Percentiles rank a stretch among this genome's conserved stretches.
phyloP scores from a whole-genome alignment of 306 rosid species.

The Begonia masoniana region DNA sequence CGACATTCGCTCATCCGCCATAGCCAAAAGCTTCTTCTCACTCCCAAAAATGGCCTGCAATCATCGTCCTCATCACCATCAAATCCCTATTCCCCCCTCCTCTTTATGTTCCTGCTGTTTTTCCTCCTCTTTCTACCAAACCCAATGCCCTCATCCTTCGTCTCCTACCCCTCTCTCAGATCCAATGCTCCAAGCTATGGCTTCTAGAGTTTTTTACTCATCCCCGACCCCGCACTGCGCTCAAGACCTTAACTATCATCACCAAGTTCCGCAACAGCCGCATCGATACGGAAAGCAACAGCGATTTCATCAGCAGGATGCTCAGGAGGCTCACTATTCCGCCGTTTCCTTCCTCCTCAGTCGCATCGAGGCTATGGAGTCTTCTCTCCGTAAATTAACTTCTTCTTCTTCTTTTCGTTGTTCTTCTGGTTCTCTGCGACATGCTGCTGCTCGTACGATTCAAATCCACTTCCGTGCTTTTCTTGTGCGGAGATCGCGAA shows the following conservation, averaged over 20 bases:
- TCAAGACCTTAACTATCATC: conserved; percentile 10
- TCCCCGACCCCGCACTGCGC: conserved; percentile 13
- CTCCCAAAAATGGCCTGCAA: conserved; percentile 45
- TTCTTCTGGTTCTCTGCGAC: conserved; percentile 36
- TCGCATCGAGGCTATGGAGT: conserved; percentile 82
- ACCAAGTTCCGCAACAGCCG: conserved; percentile 12
- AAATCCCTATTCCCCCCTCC: conserved; percentile 11
- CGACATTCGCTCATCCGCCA: too few species aligned
- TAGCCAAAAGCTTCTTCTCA: too few species aligned
- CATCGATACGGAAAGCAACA: conserved; percentile 7
- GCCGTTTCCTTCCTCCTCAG: conserved; percentile 38
- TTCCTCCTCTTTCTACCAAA: conserved; percentile 15
- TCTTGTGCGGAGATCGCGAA: conserved; percentile 75
- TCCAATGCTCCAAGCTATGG: conserved; percentile 12
- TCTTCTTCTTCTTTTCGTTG: conserved; percentile 1
- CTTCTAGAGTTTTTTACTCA: conserved; percentile 4
- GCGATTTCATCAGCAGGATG: neutral
- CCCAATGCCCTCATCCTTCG: conserved; percentile 10
- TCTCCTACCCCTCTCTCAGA: conserved; percentile 22
- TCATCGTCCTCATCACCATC: conserved; percentile 16
- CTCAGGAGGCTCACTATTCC: conserved; percentile 15
- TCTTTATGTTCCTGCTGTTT: conserved; percentile 19
- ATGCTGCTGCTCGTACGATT: conserved; percentile 55
- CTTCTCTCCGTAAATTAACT: conserved; percentile 37
- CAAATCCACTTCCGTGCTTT: conserved; percentile 80